Evolutionary conservation across 2,329 filamentous ascomycete species (phyloP).

Genomic region (Diaporthe sp.): DNA sequence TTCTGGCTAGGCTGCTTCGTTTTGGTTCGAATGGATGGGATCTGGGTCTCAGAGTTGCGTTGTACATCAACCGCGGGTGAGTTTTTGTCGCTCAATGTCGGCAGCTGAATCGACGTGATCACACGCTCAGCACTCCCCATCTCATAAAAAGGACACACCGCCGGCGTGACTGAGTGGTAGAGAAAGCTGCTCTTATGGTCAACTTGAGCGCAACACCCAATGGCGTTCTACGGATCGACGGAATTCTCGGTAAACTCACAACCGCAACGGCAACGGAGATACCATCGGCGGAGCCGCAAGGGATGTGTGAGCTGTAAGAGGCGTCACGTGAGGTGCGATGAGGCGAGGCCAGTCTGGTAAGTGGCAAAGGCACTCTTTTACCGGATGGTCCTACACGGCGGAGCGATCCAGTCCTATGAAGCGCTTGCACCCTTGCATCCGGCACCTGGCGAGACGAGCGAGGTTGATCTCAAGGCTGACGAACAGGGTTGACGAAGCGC

Average conservation of each 20-base stretch:
- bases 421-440: background rate
- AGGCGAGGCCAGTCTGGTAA: conserved; percentile 61
- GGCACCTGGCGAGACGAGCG: background rate
- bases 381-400: background rate
- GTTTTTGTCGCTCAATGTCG: background rate
- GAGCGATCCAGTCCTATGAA: background rate
- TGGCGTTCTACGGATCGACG: conserved; percentile 26
- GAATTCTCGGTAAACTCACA: background rate
- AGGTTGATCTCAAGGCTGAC: background rate
- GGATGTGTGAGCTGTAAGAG: conserved; percentile 55
- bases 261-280: conserved; percentile 53
- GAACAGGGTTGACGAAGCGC: conserved; percentile 51
- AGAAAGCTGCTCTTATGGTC: no score
- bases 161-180: background rate
- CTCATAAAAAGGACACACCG: background rate
- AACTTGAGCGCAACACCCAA: background rate
- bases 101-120: background rate
- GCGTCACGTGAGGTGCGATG: conserved; percentile 62
- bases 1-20: background rate
- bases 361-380: conserved; percentile 41
- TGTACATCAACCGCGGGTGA: background rate
- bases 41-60: background rate
- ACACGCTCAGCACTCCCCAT: background rate
- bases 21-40: background rate
- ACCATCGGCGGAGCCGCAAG: conserved; percentile 55